Conservation (phyloP, 495 filamentous ascomycete species). For the Geoglossum glabrum region DNA sequence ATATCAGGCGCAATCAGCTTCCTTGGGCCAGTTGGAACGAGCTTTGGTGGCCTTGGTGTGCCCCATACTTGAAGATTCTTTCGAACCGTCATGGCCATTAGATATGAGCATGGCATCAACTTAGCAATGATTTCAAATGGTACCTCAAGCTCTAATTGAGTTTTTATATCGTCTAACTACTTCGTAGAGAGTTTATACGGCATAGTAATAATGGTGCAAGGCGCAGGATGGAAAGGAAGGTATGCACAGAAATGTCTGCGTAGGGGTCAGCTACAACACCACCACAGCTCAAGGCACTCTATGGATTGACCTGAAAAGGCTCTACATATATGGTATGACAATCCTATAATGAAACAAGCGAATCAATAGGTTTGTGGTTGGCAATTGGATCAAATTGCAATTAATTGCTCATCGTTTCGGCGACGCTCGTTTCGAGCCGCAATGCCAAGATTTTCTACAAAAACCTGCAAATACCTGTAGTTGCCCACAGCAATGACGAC, state of each 20-base stretch:
- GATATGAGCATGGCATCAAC: background rate
- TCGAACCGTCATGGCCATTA: background rate
- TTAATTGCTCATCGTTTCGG: too few relatives aligned
- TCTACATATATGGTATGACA: too few relatives aligned
- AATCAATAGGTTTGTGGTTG: too few relatives aligned
- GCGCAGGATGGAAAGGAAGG: background rate
- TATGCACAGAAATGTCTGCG: background rate
- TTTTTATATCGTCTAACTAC: background rate
- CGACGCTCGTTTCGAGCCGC: too few relatives aligned
- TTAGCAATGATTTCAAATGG: background rate
- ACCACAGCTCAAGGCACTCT: too few relatives aligned
- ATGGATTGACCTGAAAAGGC: too few relatives aligned
- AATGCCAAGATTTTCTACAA: too few relatives aligned
- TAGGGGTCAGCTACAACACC: too few relatives aligned
- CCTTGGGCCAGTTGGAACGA: background rate
- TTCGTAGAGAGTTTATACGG: background rate
- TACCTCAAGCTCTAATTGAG: background rate
- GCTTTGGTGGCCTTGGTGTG: background rate
- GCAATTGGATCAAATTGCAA: too few relatives aligned
- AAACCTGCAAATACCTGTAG: too few relatives aligned
- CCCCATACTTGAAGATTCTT: background rate
- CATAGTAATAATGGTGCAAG: background rate
- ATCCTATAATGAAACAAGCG: too few relatives aligned
- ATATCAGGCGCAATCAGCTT: background rate
- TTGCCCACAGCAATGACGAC: too few relatives aligned